Conservation (phyloP, 225 moss, liverwort and hornwort species). For the Anthoceros angustus region DNA sequence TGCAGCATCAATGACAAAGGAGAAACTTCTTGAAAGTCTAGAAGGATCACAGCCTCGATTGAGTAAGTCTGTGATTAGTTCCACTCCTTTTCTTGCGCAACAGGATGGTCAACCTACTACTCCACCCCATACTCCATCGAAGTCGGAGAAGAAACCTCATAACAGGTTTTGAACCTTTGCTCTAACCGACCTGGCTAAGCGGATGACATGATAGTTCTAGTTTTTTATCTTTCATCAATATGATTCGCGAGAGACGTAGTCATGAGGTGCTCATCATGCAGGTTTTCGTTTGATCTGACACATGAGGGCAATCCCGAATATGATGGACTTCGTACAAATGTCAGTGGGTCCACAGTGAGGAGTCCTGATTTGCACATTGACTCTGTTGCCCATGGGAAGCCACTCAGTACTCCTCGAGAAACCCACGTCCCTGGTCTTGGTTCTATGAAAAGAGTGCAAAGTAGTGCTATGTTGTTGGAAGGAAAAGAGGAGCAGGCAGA, state of each 20-base stretch:
- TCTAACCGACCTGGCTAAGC: no score
- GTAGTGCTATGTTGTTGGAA: conserved; percentile 61
- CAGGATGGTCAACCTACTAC: conserved; percentile 16
- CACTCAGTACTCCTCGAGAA: conserved; percentile 24
- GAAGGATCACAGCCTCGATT: conserved; percentile 89
- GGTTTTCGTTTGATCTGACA: conserved; percentile 55
- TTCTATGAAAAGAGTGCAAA: conserved; percentile 66
- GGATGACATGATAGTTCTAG: not conserved
- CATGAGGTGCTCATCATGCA: no score
- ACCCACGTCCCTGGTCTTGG: conserved; percentile 15
- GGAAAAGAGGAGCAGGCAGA: conserved; percentile 45
- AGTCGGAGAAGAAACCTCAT: no score
- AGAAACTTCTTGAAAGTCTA: conserved; percentile 90
- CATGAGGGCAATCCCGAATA: conserved; percentile 20
- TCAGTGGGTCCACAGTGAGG: conserved; percentile 19
- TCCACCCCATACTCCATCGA: no score
- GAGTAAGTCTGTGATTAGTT: conserved; percentile 80
- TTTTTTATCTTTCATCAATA: conserved; percentile 34
- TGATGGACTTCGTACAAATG: conserved; percentile 29
- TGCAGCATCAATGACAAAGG: conserved; percentile 81
- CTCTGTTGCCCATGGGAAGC: conserved; percentile 37
- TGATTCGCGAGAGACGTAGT: conserved; percentile 9
- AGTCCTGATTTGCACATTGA: conserved; percentile 29
- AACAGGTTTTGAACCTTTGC: no score
- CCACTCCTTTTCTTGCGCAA: conserved; percentile 80